Conservation (phyloP, 345 rosid genomes). For the Citrus reticulata region DNA sequence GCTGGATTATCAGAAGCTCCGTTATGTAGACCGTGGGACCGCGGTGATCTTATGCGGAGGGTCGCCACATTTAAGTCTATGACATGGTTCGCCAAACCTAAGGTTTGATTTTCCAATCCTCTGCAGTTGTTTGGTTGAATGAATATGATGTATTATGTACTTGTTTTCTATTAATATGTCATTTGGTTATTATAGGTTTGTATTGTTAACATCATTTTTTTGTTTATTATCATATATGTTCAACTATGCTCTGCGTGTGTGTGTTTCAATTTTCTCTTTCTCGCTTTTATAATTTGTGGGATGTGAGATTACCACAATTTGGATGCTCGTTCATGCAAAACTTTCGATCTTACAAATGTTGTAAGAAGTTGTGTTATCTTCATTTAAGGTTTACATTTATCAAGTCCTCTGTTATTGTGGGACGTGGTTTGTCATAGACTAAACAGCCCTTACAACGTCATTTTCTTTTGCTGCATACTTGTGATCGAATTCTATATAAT, state of each 20-base stretch:
- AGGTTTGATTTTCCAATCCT: conserved; percentile 32
- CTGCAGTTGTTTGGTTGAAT: not conserved
- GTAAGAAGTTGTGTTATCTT: not conserved
- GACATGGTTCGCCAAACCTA: conserved; percentile 96
- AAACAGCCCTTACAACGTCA: too few relatives aligned
- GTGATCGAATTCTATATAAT: not conserved
- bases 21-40: conserved; percentile 83
- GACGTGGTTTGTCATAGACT: not conserved
- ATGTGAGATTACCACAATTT: not conserved
- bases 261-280: not conserved
- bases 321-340: not conserved
- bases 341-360: not conserved
- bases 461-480: not conserved
- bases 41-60: conserved; percentile 88
- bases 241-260: not conserved
- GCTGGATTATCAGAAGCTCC: conserved; percentile 44
- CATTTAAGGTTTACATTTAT: not conserved
- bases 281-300: not conserved
- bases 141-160: not conserved
- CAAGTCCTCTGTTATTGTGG: not conserved
- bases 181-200: not conserved
- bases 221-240: not conserved
- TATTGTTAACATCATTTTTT: not conserved
- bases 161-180: not conserved
- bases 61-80: conserved; percentile 86